A percentile compares a stretch with the other conserved stretches of the same genome.
phyloP scores from a whole-genome alignment of 805 yeast genomes.

The Myxozyma sirexii region DNA sequence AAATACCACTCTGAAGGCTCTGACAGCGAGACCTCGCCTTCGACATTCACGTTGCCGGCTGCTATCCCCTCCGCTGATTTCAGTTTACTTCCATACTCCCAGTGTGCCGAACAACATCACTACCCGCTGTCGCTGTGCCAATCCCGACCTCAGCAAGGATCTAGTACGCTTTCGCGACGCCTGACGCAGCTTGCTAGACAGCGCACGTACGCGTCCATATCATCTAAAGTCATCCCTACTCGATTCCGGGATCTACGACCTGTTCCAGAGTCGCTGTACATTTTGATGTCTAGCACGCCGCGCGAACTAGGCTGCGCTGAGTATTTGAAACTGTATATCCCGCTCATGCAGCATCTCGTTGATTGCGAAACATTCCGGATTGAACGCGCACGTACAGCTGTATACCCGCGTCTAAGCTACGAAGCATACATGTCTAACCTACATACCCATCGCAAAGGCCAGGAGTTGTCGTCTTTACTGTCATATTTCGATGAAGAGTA shows the following conservation, averaged over 20 bases:
- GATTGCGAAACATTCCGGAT: not conserved
- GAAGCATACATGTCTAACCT: not conserved
- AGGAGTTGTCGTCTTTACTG: not conserved
- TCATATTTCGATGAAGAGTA: not conserved
- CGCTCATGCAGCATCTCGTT: conserved; percentile 9
- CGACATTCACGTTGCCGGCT: conserved; percentile 10
- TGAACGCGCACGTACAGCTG: not conserved
- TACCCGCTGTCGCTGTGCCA: conserved; percentile 2
- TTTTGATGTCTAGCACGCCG: conserved; percentile 2
- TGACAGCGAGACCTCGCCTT: not conserved
- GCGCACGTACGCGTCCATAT: not conserved
- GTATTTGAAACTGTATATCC: conserved; percentile 14
- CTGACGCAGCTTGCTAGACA: not conserved
- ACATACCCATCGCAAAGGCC: not conserved
- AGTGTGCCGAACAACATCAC: conserved; percentile 1
- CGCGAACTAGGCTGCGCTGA: conserved; percentile 8
- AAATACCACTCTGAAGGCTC: not conserved
- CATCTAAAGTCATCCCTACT: not conserved
- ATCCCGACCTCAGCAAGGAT: not conserved
- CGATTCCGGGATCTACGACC: conserved; percentile 1
- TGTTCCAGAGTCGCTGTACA: conserved; percentile 15
- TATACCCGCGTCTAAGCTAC: not conserved
- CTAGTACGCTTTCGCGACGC: not conserved
- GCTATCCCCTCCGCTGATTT: not conserved
- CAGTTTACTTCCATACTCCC: not conserved